Evolutionary conservation across 2,329 filamentous ascomycete genomes (phyloP).

Genomic region (Leptographium radiaticola): DNA sequence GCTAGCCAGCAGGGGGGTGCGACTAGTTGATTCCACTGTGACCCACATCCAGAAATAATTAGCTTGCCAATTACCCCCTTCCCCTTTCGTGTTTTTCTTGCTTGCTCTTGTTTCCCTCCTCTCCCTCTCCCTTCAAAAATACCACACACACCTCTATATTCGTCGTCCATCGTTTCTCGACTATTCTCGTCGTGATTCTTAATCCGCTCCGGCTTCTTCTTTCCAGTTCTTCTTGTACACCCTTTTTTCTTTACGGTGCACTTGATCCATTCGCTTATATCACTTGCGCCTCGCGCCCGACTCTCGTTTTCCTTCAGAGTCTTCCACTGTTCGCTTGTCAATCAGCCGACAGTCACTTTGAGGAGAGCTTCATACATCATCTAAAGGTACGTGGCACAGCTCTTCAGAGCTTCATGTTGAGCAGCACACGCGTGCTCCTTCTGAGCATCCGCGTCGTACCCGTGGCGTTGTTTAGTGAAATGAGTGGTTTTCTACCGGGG

Average conservation of each 20-base stretch:
- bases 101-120: conserved; percentile 1
- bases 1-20: neutral
- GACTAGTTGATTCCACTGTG: neutral
- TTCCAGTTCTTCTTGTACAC: conserved; percentile 1
- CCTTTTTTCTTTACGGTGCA: neutral
- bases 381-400: neutral
- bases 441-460: too few relatives aligned
- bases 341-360: neutral
- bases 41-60: conserved; percentile 1
- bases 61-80: conserved; percentile 7
- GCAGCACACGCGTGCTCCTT: too few relatives aligned
- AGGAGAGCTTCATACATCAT: neutral
- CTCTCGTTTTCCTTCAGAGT: neutral
- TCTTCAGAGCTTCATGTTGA: too few relatives aligned
- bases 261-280: conserved; percentile 1
- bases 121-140: neutral
- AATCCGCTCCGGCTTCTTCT: neutral
- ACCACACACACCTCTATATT: conserved; percentile 4
- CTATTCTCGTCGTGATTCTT: conserved; percentile 4
- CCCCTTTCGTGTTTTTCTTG: conserved; percentile 5
- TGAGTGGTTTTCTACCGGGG: too few relatives aligned
- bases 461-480: too few relatives aligned
- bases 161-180: conserved; percentile 11
- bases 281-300: neutral
- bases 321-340: neutral